phyloP scores from a whole-genome alignment of 2,329 filamentous ascomycete species.

The Aspergillus ustus region DNA sequence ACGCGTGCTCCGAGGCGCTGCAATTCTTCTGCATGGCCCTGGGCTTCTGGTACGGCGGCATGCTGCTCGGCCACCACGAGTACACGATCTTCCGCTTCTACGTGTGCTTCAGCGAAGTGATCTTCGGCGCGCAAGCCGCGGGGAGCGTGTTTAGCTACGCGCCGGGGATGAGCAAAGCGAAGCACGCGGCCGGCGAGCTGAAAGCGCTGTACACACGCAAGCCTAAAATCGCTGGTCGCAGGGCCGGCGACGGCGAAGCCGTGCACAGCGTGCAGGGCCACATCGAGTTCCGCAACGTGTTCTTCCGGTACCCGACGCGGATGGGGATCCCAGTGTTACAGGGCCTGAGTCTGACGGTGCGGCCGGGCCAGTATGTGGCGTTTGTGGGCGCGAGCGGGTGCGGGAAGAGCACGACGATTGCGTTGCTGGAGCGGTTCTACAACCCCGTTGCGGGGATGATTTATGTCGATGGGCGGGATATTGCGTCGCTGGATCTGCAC shows the following conservation, averaged over 20 bases:
- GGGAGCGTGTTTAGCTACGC: slow-evolving; percentile 38
- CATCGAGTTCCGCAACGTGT: slow-evolving; percentile 49
- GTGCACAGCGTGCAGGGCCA: slow-evolving; percentile 55
- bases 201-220: slow-evolving; percentile 47
- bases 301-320: slow-evolving; percentile 36
- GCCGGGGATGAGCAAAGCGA: slow-evolving; percentile 31
- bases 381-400: slow-evolving; percentile 60
- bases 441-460: slow-evolving; percentile 65
- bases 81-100: slow-evolving; percentile 45
- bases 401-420: slow-evolving; percentile 68
- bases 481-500: slow-evolving; percentile 60
- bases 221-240: slow-evolving; percentile 57
- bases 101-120: slow-evolving; percentile 50
- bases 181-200: slow-evolving; percentile 48
- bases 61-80: slow-evolving; percentile 59
- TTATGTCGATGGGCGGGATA: slow-evolving; percentile 64
- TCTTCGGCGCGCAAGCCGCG: slow-evolving; percentile 41
- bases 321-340: slow-evolving; percentile 24
- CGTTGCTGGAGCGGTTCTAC: slow-evolving; percentile 67
- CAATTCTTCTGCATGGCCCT: slow-evolving; percentile 41
- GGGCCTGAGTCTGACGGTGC: slow-evolving; percentile 33
- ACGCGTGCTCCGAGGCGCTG: slow-evolving; percentile 37
- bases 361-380: slow-evolving; percentile 55
- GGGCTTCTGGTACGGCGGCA: slow-evolving; percentile 69
- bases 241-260: slow-evolving; percentile 59